Evolutionary conservation across 139 green algal genomes (phyloP).

Genomic region (Coelastrella sp.): DNA sequence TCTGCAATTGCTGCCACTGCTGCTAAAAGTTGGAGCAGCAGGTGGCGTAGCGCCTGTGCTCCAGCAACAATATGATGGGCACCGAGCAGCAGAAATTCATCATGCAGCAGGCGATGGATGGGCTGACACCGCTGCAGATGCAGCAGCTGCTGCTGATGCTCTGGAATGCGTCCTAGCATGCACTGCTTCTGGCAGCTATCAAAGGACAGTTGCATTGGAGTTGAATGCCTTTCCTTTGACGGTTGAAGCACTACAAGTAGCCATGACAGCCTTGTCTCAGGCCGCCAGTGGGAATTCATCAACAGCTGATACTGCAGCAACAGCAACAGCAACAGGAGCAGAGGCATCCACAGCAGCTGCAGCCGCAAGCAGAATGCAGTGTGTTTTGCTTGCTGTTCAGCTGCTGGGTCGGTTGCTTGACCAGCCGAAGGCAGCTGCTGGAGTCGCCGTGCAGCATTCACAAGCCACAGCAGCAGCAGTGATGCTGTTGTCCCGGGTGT

Average conservation of each 20-base stretch:
- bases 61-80: background rate
- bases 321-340: conserved; percentile 21
- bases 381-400: conserved; percentile 11
- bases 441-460: conserved; percentile 20
- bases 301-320: too few species aligned
- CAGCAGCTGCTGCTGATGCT: conserved; percentile 57
- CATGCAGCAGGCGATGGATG: background rate
- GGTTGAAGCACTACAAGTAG: conserved; percentile 21
- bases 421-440: background rate
- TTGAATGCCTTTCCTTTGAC: conserved; percentile 36
- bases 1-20: conserved; percentile 55
- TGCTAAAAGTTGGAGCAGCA: conserved; percentile 61
- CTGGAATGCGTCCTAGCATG: conserved; percentile 66
- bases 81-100: background rate
- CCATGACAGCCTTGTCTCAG: background rate
- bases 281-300: too few species aligned
- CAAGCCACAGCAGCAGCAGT: conserved; percentile 20
- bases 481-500: conserved; percentile 25
- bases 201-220: conserved; percentile 3
- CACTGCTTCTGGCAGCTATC: background rate
- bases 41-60: conserved; percentile 50
- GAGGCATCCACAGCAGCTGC: background rate
- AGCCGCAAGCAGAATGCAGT: background rate
- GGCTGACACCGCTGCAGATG: conserved; percentile 40
- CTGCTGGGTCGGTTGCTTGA: conserved; percentile 30